Evolutionary conservation across 164 flowering plant genomes (phyloP).

Genomic region (Umbilicus rupestris): DNA sequence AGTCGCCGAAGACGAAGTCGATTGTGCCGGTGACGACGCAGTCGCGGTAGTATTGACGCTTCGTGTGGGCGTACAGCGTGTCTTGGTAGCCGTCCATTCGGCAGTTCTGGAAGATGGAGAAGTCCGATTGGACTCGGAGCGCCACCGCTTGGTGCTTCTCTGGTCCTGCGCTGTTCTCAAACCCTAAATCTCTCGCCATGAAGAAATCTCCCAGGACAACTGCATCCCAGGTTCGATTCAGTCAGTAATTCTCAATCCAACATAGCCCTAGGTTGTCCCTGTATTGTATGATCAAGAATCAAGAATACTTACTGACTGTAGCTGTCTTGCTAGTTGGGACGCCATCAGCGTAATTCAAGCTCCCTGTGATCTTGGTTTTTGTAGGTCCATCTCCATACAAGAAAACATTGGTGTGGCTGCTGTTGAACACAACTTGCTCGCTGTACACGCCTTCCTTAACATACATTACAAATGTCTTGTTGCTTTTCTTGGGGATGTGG

Average conservation of each 20-base stretch:
- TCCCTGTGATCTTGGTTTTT: slow-evolving; percentile 63
- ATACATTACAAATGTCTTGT: slow-evolving; percentile 35
- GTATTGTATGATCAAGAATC: too few relatives aligned
- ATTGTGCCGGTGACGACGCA: slow-evolving; percentile 69
- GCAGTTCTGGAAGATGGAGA: slow-evolving; percentile 59
- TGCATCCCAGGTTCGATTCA: slow-evolving; percentile 17
- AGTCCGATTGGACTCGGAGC: slow-evolving; percentile 41
- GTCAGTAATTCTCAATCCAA: too few relatives aligned
- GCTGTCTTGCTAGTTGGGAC: slow-evolving; percentile 44
- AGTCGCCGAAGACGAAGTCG: slow-evolving; percentile 70
- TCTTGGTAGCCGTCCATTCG: slow-evolving; percentile 64
- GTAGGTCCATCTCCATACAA: slow-evolving; percentile 76
- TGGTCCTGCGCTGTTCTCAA: slow-evolving; percentile 76
- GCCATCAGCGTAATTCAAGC: slow-evolving; percentile 41
- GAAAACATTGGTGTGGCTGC: slow-evolving; percentile 34
- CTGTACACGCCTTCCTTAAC: slow-evolving; percentile 63
- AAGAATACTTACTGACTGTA: slow-evolving; percentile 45
- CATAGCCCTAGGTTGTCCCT: too few relatives aligned
- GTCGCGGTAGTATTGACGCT: slow-evolving; percentile 76
- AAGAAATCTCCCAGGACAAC: slow-evolving; percentile 41
- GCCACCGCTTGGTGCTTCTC: slow-evolving; percentile 73
- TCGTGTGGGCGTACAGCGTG: slow-evolving; percentile 58
- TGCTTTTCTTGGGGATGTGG: slow-evolving; percentile 30
- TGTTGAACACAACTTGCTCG: slow-evolving; percentile 37
- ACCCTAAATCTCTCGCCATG: slow-evolving; percentile 65